Evolutionary conservation across 2,329 filamentous ascomycete species (phyloP).

Genomic region (Pseudogymnoascus sp.): DNA sequence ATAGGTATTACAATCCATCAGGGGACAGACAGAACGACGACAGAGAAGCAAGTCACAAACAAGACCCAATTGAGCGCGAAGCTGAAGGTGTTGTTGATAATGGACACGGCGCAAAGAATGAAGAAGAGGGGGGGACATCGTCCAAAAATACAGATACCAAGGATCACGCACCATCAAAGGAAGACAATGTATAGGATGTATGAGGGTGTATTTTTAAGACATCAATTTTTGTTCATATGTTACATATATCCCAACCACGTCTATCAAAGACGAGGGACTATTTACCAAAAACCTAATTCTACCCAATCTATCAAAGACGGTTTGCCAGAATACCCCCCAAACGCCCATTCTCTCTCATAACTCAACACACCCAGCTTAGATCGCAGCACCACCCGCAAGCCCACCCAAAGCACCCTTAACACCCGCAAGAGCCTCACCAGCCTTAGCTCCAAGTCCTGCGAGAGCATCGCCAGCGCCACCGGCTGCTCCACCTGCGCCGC

Average conservation of each 20-base stretch:
- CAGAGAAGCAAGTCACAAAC: neutral
- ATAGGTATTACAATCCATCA: conserved; percentile 2
- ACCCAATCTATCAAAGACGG: neutral
- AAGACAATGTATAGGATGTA: neutral
- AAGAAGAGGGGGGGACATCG: neutral
- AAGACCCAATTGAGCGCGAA: neutral
- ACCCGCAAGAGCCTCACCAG: neutral
- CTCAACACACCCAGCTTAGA: neutral
- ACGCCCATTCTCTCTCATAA: neutral
- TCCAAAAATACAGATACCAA: neutral
- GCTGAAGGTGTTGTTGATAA: neutral
- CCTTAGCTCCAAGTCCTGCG: neutral
- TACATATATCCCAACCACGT: neutral
- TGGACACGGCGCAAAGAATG: neutral
- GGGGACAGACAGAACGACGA: neutral
- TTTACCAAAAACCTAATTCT: neutral
- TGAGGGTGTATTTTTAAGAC: neutral
- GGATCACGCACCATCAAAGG: neutral
- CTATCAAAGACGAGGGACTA: conserved; percentile 3
- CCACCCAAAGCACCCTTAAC: neutral
- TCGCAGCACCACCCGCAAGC: neutral
- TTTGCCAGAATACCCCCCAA: neutral
- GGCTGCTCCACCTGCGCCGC: neutral
- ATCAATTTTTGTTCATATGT: neutral
- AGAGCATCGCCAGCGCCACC: neutral